These are phyloP conservation scores for Phialocephala subalpina DNA, from an alignment of 2,329 filamentous ascomycete genomes.

Conservation along the genomic window DNA sequence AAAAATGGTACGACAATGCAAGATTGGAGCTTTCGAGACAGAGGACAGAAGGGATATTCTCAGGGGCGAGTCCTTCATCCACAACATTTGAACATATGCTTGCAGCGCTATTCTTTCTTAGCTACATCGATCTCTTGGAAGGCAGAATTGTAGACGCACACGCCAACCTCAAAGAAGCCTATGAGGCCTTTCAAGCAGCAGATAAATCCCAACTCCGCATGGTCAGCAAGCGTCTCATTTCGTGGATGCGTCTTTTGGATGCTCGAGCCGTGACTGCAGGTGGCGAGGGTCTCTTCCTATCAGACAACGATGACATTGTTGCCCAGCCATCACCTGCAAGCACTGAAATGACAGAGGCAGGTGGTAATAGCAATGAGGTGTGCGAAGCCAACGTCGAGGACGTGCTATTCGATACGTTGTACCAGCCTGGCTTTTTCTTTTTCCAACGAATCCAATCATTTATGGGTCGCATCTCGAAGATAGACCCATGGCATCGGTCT, in stretches of 20 bases:
- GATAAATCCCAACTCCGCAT: conserved; percentile 48
- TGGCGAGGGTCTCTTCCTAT: conserved; percentile 61
- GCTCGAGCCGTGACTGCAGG: conserved; percentile 63
- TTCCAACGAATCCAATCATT: conserved; percentile 66
- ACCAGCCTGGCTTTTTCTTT: conserved; percentile 63
- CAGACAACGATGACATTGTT: conserved; percentile 56
- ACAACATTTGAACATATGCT: conserved; percentile 50
- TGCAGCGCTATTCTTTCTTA: conserved; percentile 60
- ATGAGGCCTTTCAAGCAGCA: conserved; percentile 54
- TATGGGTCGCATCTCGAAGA: conserved; percentile 63
- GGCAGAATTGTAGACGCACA: conserved; percentile 55
- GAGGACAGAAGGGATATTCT: conserved; percentile 7
- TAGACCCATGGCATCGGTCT: conserved; percentile 63
- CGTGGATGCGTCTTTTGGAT: conserved; percentile 63
- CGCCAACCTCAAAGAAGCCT: conserved; percentile 57
- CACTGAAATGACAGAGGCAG: conserved; percentile 45
- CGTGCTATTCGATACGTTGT: conserved; percentile 61
- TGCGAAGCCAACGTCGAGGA: conserved; percentile 48
- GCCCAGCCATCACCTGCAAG: conserved; percentile 53
- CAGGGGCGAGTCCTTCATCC: conserved; percentile 13
- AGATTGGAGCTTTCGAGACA: conserved; percentile 16
- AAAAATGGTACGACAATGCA: conserved; percentile 27
- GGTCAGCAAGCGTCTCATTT: conserved; percentile 57
- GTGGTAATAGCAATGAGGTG: conserved; percentile 42
- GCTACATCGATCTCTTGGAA: conserved; percentile 59